A percentile compares a stretch with the other conserved stretches of the same genome.
Evolutionary conservation across 2,329 filamentous ascomycete species (phyloP).

Genomic region (Botrytis porri): DNA sequence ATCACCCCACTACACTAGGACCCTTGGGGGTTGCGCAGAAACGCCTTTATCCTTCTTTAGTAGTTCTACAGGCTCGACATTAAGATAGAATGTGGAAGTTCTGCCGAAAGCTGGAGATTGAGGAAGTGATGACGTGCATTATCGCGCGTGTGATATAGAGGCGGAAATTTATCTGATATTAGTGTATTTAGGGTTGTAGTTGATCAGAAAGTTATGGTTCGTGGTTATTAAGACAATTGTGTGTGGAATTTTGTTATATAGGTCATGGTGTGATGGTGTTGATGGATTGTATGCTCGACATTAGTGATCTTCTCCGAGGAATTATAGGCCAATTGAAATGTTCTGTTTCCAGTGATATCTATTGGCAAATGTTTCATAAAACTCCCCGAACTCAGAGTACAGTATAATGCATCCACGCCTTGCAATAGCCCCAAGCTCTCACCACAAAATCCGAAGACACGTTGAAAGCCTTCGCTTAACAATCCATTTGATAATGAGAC

Average conservation of each 20-base stretch:
- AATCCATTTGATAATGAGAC: no score
- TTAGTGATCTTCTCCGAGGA: not conserved
- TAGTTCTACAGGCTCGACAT: not conserved
- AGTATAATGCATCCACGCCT: not conserved
- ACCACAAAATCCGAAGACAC: not conserved
- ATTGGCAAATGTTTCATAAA: not conserved
- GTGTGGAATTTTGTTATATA: not conserved
- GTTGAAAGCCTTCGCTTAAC: no score
- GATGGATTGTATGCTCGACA: not conserved
- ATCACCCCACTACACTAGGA: not conserved
- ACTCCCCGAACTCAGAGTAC: not conserved
- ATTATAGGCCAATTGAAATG: fast-evolving
- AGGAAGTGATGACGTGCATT: not conserved
- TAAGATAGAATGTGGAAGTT: not conserved
- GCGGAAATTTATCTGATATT: not conserved
- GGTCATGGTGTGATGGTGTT: not conserved
- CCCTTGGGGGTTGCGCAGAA: not conserved
- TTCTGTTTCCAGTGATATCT: not conserved
- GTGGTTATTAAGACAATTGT: fast-evolving
- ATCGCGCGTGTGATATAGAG: not conserved
- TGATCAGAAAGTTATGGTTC: not conserved
- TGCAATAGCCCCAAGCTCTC: not conserved
- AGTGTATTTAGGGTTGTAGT: not conserved
- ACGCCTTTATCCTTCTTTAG: not conserved
- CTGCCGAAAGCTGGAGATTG: not conserved